Base-by-base conservation (phyloP, 306 rosid genomes). In the Citrullus colocynthis region DNA sequence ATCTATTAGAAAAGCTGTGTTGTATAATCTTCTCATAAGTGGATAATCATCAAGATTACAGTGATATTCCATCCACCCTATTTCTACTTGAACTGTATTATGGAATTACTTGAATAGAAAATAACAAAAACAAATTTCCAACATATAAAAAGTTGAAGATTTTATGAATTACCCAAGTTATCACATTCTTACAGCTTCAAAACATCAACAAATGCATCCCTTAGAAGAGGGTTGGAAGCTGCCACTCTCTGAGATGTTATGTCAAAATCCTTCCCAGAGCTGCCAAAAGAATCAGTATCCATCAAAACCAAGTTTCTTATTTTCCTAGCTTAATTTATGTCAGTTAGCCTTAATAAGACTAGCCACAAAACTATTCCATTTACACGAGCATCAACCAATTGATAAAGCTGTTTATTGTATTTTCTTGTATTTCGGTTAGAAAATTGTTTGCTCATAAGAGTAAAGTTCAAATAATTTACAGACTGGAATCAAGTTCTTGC, bases 231-330 rank as follows among this genome's bases (percentile, higher is more conserved):
- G 83, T 92, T 95, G 54, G 99, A 95, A 80, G 99, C 96, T 69
- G 97, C 97, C 21, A 90, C 92, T 78, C 97, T 87, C 82, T 78
- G 97, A 69, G 97, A 59, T 80, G 96, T 87, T 79, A 95, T 81
- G 87, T 88, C 93, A 85, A 95, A 89, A n/a, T 87, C 97, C 79
- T 87, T 85, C 67, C 99, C 99, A 70, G 96, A 90, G 82, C 99
- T 95, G 92, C 77, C 77, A 74, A 32, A 30, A 52, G 2, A 51
- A 73, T 51, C 48, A 51, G 8, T 59, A 85, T 66, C 63, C 77
- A 84, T 82, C 83, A 78, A 51, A 59, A 78, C 67, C 60, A 78
- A 81, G 60, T 72, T 48, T 28, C 2, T 14, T 37, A 16, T 17
- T 65, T 65, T 16, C 6, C 44, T 34, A 64, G 1, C 17, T 56